These are phyloP conservation scores for Colletotrichum plurivorum DNA, from an alignment of 2,329 filamentous ascomycete species.

Conservation along the genomic window DNA sequence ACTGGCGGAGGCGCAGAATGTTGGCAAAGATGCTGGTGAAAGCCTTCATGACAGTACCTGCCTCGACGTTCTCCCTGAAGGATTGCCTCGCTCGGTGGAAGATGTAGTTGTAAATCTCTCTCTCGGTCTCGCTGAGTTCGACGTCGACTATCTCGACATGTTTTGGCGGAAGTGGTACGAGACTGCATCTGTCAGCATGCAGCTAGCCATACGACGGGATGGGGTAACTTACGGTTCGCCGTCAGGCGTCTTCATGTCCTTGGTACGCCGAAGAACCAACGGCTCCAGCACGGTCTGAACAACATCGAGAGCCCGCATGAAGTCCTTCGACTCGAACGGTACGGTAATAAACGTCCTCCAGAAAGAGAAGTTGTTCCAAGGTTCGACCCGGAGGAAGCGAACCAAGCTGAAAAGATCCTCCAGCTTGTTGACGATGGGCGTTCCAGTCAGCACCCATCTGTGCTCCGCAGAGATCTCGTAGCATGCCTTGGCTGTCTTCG, in stretches of 20 bases:
- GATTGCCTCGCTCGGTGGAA: constrained; percentile 86
- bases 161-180: constrained; percentile 87
- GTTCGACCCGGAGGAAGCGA: constrained; percentile 92
- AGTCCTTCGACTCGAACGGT: constrained; percentile 96
- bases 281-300: constrained; percentile 97
- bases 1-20: constrained; percentile 91
- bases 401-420: constrained; percentile 96
- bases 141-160: constrained; percentile 89
- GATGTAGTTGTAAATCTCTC: constrained; percentile 94
- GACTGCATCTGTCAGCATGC: constrained; percentile 43
- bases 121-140: constrained; percentile 86
- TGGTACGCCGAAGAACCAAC: constrained; percentile 93
- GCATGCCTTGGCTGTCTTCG: constrained; percentile 95
- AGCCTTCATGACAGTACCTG: constrained; percentile 92
- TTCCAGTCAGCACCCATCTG: constrained; percentile 94
- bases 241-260: constrained; percentile 96
- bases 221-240: constrained; percentile 64
- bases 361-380: constrained; percentile 99
- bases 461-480: constrained; percentile 90
- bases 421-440: constrained; percentile 94
- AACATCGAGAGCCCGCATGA: constrained; percentile 92
- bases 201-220: too few species aligned
- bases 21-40: constrained; percentile 98
- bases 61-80: constrained; percentile 88
- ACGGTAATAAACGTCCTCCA: constrained; percentile 99